Conservation (phyloP, 192 early-diverging fungal species). For the Coemansia sp. region DNA sequence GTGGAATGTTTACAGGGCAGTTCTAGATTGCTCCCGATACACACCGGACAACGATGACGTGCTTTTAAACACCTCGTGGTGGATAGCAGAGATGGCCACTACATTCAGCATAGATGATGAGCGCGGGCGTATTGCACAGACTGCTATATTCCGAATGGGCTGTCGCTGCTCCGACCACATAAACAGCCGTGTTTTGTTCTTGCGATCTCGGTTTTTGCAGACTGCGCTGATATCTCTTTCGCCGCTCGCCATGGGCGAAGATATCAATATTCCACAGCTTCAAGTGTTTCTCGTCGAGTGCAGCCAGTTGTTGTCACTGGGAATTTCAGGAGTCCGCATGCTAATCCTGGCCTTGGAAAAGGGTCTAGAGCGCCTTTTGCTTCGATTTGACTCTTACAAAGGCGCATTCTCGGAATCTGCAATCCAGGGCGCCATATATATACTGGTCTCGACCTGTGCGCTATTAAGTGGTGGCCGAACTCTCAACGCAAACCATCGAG, state of each 20-base stretch:
- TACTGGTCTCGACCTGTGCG: conserved; percentile 24
- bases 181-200: conserved; percentile 27
- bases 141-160: conserved; percentile 38
- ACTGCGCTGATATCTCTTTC: conserved; percentile 32
- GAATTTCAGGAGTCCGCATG: conserved; percentile 36
- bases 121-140: conserved; percentile 30
- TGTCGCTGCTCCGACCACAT: conserved; percentile 33
- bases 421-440: conserved; percentile 11
- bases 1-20: conserved; percentile 42
- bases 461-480: conserved; percentile 19
- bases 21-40: conserved; percentile 41
- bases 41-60: conserved; percentile 41
- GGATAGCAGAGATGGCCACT: conserved; percentile 35
- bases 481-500: conserved; percentile 10
- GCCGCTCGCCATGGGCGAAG: conserved; percentile 17
- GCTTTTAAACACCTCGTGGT: conserved; percentile 32
- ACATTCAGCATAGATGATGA: conserved; percentile 28
- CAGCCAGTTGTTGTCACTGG: conserved; percentile 20
- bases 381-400: conserved; percentile 11
- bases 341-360: conserved; percentile 19
- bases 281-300: conserved; percentile 46
- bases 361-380: conserved; percentile 28
- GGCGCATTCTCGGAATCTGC: conserved; percentile 26
- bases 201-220: conserved; percentile 42
- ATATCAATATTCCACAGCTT: conserved; percentile 21